Conservation (phyloP, 371 early-diverging fungal species). For the Entomophthora muscae region DNA sequence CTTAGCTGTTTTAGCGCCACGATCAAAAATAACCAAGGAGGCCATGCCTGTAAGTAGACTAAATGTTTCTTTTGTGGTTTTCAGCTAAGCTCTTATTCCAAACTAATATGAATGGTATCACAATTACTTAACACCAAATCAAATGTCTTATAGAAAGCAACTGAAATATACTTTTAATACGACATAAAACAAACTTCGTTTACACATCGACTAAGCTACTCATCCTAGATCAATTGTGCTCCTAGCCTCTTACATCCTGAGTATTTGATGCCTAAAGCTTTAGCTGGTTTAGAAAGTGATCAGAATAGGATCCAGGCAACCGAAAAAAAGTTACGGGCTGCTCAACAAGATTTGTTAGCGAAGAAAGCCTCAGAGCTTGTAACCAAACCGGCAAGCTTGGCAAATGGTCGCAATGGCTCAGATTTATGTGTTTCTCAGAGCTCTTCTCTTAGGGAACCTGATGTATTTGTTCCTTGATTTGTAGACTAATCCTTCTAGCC, state of each 20-base stretch:
- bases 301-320: not conserved
- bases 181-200: not conserved
- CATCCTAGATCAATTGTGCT: not conserved
- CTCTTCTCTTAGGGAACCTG: not conserved
- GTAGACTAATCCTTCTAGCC: not conserved
- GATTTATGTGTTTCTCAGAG: not conserved
- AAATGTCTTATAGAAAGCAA: not conserved
- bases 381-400: not conserved
- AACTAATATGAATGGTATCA: no score
- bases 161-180: not conserved
- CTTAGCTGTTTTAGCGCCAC: not conserved
- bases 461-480: not conserved
- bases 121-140: not conserved
- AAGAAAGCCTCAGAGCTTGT: not conserved
- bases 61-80: not conserved
- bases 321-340: not conserved
- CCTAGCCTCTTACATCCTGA: not conserved
- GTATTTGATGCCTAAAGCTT: not conserved
- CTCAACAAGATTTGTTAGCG: not conserved
- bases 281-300: not conserved
- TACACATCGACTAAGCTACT: not conserved
- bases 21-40: not conserved
- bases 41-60: not conserved
- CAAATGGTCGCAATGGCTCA: not conserved
- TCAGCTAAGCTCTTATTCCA: no score